Conservation (phyloP, 2,329 filamentous ascomycete genomes). For the Ophiostoma tasmaniense region DNA sequence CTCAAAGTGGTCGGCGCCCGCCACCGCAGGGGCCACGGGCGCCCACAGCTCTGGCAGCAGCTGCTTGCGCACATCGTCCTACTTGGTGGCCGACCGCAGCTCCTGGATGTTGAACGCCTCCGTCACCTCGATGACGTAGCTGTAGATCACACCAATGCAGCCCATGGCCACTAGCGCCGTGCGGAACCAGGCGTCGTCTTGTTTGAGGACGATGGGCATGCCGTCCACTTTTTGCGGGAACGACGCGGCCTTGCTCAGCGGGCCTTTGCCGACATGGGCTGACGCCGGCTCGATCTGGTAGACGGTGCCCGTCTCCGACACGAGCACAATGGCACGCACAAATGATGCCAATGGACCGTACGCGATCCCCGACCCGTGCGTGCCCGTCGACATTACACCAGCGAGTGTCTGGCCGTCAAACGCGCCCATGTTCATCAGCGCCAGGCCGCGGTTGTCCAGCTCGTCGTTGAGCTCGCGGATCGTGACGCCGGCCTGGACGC, state of each 20-base stretch:
- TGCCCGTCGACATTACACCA: conserved; percentile 23
- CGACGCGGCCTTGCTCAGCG: conserved; percentile 21
- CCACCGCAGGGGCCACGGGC: conserved; percentile 18
- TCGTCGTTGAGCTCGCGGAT: conserved; percentile 23
- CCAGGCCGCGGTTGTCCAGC: conserved; percentile 23
- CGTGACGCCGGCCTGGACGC: conserved; percentile 23
- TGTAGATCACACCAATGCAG: conserved; percentile 24
- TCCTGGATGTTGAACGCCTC: conserved; percentile 22
- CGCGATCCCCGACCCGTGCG: conserved; percentile 23
- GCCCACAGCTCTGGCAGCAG: conserved; percentile 22
- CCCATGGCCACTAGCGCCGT: conserved; percentile 24
- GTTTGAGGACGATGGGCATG: conserved; percentile 21
- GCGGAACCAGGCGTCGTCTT: conserved; percentile 24
- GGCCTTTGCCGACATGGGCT: conserved; percentile 10
- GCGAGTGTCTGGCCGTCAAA: conserved; percentile 25
- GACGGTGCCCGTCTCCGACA: conserved; percentile 21
- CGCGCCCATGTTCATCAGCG: conserved; percentile 23
- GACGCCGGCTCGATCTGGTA: conserved; percentile 24
- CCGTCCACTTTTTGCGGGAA: conserved; percentile 20
- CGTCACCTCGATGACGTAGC: conserved; percentile 23
- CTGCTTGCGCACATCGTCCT: conserved; percentile 21
- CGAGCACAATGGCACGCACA: conserved; percentile 23
- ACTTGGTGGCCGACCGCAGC: conserved; percentile 20
- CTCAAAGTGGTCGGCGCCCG: conserved; percentile 23
- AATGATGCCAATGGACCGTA: conserved; percentile 22